These are phyloP conservation scores for Mycothermus thermophilus DNA, from an alignment of 495 filamentous ascomycete species.

Conservation along the genomic window DNA sequence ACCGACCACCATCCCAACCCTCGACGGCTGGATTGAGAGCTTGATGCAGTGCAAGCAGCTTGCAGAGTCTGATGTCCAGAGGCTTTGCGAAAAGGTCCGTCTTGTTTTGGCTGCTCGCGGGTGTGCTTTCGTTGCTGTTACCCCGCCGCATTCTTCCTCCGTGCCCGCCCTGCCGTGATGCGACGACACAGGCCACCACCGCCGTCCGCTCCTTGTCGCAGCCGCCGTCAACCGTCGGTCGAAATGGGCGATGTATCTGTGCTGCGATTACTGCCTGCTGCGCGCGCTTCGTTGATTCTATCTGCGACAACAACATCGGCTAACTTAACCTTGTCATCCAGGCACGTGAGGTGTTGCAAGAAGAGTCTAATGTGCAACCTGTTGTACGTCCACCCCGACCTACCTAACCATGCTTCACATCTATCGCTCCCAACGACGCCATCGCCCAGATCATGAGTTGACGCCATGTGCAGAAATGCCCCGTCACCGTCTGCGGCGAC, in stretches of 20 bases:
- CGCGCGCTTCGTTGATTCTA: too few relatives aligned
- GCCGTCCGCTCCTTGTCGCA: neutral
- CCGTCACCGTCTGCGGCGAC: slow-evolving; percentile 85
- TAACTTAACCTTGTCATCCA: slow-evolving; percentile 22
- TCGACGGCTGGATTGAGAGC: slow-evolving; percentile 97
- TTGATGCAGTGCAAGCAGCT: slow-evolving; percentile 98
- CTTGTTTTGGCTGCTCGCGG: neutral
- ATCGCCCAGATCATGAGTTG: too few relatives aligned
- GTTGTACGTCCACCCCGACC: slow-evolving; percentile 91
- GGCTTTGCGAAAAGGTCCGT: slow-evolving; percentile 91
- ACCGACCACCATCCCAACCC: slow-evolving; percentile 74
- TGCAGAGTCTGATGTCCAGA: slow-evolving; percentile 84
- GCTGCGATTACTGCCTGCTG: too few relatives aligned
- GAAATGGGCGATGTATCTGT: too few relatives aligned
- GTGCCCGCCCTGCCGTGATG: neutral
- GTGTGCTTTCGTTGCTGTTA: neutral
- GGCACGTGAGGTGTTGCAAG: slow-evolving; percentile 92
- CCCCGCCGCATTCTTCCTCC: neutral
- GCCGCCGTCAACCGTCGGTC: neutral
- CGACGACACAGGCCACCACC: too few relatives aligned
- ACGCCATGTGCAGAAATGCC: slow-evolving; percentile 96
- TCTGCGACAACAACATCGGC: too few relatives aligned
- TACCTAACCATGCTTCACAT: too few relatives aligned
- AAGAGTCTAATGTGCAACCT: slow-evolving; percentile 96
- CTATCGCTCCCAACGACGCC: neutral